A percentile compares a stretch with the other conserved stretches of the same genome.
Conservation (phyloP, 2,329 filamentous ascomycete species). For the Trichoderma aggressivum region DNA sequence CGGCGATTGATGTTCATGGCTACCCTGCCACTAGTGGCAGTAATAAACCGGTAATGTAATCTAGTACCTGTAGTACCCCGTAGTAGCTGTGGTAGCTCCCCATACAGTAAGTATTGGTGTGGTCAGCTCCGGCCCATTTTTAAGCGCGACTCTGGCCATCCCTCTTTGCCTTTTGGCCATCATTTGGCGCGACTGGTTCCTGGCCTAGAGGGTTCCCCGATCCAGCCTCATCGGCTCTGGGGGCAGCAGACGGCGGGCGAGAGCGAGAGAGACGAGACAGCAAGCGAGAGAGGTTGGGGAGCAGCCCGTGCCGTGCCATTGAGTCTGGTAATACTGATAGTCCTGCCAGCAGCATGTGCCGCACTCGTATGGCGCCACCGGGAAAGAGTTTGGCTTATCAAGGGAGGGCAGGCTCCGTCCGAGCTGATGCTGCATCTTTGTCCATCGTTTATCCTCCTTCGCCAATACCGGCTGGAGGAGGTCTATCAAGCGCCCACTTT, state of each 20-base stretch:
- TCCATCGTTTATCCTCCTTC: conserved; percentile 2
- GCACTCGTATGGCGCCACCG: conserved; percentile 17
- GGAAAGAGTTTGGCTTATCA: conserved; percentile 7
- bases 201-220: background rate
- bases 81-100: conserved; percentile 9
- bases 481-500: conserved; percentile 12
- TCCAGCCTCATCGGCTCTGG: background rate
- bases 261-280: background rate
- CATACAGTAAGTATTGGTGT: background rate
- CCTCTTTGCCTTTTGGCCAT: background rate
- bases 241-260: background rate
- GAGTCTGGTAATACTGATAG: background rate
- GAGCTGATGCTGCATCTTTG: conserved; percentile 19
- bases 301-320: background rate
- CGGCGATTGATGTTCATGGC: conserved; percentile 14
- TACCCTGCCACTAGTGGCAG: conserved; percentile 3
- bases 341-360: background rate
- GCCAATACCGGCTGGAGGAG: conserved; percentile 10
- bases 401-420: conserved; percentile 17
- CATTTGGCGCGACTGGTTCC: conserved; percentile 12
- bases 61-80: conserved; percentile 1
- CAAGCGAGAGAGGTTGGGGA: background rate
- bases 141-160: conserved; percentile 2
- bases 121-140: conserved; percentile 3
- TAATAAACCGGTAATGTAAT: conserved; percentile 9